These are phyloP conservation scores for Solanum chiquidenum DNA, from an alignment of 257 asterid genomes.

Conservation along the genomic window DNA sequence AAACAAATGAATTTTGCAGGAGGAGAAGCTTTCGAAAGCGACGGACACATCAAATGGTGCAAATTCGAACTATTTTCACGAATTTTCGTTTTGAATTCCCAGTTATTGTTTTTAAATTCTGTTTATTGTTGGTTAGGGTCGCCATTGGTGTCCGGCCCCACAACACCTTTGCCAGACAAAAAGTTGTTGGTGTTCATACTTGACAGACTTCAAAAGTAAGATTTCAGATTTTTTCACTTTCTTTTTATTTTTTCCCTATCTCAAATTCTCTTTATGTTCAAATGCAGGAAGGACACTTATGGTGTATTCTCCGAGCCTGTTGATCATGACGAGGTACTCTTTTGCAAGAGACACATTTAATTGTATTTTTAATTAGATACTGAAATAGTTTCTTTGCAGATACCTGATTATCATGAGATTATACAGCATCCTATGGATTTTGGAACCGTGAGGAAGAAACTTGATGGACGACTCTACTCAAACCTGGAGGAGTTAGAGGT, in stretches of 20 bases:
- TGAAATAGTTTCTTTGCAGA: constrained; percentile 40
- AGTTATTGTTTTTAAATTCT: not conserved
- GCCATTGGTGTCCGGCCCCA: constrained; percentile 80
- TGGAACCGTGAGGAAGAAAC: constrained; percentile 83
- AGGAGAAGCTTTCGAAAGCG: constrained; percentile 48
- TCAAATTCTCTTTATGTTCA: not conserved
- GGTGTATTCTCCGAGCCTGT: constrained; percentile 97
- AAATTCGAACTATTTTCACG: constrained; percentile 13
- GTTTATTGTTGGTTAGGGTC: constrained; percentile 61
- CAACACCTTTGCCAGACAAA: constrained; percentile 96
- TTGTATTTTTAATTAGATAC: constrained; percentile 8
- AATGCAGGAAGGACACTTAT: constrained; percentile 83
- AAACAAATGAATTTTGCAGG: constrained; percentile 36
- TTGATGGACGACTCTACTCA: constrained; percentile 40
- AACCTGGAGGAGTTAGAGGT: constrained; percentile 85
- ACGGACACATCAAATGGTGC: constrained; percentile 60
- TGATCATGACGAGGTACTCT: constrained; percentile 69
- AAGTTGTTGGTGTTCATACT: constrained; percentile 86
- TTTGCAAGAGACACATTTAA: not conserved
- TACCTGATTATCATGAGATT: constrained; percentile 92
- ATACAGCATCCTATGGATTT: constrained; percentile 92
- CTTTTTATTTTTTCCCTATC: constrained; percentile 7
- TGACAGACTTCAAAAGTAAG: constrained; percentile 97
- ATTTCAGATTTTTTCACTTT: not conserved
- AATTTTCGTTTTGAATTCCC: not conserved